Conservation (phyloP, 2,329 filamentous ascomycete genomes). For the Neocucurbitaria cava region DNA sequence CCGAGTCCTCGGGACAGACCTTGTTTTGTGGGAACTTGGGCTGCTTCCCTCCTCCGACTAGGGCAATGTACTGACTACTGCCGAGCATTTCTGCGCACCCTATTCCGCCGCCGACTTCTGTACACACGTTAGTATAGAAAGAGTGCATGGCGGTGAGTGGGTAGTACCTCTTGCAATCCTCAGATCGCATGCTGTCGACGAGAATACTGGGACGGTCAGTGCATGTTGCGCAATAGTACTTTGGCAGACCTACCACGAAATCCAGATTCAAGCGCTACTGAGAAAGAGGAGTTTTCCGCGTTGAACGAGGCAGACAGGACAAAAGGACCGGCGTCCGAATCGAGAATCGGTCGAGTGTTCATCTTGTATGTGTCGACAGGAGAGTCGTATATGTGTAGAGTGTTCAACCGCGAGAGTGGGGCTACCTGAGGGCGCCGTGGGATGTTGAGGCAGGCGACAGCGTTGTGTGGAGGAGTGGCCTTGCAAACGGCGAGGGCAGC, state of each 20-base stretch:
- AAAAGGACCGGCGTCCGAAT: slow-evolving; percentile 74
- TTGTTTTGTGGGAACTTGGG: slow-evolving; percentile 90
- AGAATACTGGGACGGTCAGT: slow-evolving; percentile 40
- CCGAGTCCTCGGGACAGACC: slow-evolving; percentile 53
- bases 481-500: slow-evolving; percentile 20
- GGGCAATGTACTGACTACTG: slow-evolving; percentile 82
- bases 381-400: background rate
- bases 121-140: slow-evolving; percentile 17
- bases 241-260: slow-evolving; percentile 74
- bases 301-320: slow-evolving; percentile 89
- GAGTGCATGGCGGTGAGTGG: background rate
- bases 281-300: slow-evolving; percentile 81
- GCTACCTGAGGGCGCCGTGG: slow-evolving; percentile 20
- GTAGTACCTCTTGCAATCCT: slow-evolving; percentile 39
- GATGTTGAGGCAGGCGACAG: slow-evolving; percentile 7
- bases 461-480: slow-evolving; percentile 12
- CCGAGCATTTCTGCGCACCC: slow-evolving; percentile 87
- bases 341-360: slow-evolving; percentile 89
- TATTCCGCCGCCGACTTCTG: slow-evolving; percentile 68
- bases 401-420: slow-evolving; percentile 9
- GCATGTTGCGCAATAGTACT: background rate
- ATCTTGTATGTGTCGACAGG: slow-evolving; percentile 57
- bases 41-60: slow-evolving; percentile 85
- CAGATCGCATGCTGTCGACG: slow-evolving; percentile 37
- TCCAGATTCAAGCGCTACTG: slow-evolving; percentile 84